phyloP scores from a whole-genome alignment of 1,284 basidiomycete species.

The Cryptococcus amylolentus region DNA sequence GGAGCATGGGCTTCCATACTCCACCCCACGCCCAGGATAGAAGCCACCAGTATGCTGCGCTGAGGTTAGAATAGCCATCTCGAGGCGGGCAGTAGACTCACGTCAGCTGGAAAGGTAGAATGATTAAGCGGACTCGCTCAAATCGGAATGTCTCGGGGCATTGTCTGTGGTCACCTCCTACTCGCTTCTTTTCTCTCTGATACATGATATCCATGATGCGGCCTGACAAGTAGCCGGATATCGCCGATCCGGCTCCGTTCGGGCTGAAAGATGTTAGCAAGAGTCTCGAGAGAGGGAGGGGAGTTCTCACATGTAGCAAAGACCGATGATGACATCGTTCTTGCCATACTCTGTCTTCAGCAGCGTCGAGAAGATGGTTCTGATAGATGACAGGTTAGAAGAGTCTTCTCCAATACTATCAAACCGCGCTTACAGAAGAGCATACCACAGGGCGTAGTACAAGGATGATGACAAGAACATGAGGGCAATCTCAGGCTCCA shows the following conservation, averaged over 20 bases:
- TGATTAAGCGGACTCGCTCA: conserved; percentile 28
- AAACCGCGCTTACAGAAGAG: conserved; percentile 22
- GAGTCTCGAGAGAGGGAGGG: neutral
- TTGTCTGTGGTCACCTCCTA: conserved; percentile 30
- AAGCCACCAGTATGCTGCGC: conserved; percentile 19
- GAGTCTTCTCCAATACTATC: neutral
- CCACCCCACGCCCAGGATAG: conserved; percentile 36
- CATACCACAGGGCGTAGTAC: conserved; percentile 39
- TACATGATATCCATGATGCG: conserved; percentile 36
- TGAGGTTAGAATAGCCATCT: neutral
- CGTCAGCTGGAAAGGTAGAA: conserved; percentile 29
- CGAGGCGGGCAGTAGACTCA: conserved; percentile 10
- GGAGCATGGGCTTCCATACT: conserved; percentile 24
- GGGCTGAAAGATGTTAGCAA: conserved; percentile 16
- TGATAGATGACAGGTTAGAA: conserved; percentile 3
- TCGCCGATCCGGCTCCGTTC: conserved; percentile 33
- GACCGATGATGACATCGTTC: conserved; percentile 35
- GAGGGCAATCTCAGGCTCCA: conserved; percentile 34
- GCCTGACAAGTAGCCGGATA: conserved; percentile 30
- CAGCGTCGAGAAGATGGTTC: conserved; percentile 37
- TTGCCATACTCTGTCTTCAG: conserved; percentile 30
- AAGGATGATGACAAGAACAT: conserved; percentile 33
- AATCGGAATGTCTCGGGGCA: conserved; percentile 29
- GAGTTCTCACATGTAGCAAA: conserved; percentile 36
- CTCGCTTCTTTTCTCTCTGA: conserved; percentile 25